Conservation (phyloP, 495 filamentous ascomycete species). For the Penicillium paxilli region DNA sequence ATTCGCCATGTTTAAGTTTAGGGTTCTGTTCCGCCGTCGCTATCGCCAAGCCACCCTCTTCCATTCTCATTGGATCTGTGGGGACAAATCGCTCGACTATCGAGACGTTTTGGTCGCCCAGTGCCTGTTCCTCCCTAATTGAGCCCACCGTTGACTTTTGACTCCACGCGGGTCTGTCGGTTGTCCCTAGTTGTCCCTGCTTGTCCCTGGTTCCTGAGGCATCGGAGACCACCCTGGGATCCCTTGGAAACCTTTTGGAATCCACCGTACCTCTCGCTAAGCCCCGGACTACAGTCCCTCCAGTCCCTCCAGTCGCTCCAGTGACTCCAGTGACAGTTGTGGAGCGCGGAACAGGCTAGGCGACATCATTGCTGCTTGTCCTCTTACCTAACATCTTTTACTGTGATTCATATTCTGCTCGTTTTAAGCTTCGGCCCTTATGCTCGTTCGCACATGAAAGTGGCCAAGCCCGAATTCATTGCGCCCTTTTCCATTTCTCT, state of each 20-base stretch:
- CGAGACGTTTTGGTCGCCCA: constrained; percentile 4
- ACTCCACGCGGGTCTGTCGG: not conserved
- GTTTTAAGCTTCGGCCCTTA: constrained; percentile 11
- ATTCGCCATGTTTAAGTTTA: constrained; percentile 25
- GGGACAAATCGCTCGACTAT: not conserved
- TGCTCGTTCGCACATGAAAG: constrained; percentile 6
- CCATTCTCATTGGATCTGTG: not conserved
- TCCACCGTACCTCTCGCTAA: no score
- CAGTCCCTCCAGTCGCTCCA: not conserved
- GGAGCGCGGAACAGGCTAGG: constrained; percentile 2
- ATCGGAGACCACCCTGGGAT: no score
- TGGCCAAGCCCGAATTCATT: constrained; percentile 3
- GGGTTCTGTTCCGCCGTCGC: constrained; percentile 10
- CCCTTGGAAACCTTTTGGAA: no score
- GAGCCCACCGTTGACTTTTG: constrained; percentile 18
- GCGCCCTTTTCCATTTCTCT: not conserved
- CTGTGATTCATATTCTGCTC: constrained; percentile 10
- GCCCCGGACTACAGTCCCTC: not conserved
- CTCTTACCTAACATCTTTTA: constrained; percentile 12
- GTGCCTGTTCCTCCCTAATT: constrained; percentile 30
- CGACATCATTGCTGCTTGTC: not conserved
- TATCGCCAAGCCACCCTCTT: not conserved
- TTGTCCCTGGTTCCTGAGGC: no score
- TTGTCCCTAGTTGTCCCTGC: no score
- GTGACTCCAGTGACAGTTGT: constrained; percentile 12